Conservation (phyloP, 2,329 filamentous ascomycete genomes). For the Cladosporium sp. region DNA sequence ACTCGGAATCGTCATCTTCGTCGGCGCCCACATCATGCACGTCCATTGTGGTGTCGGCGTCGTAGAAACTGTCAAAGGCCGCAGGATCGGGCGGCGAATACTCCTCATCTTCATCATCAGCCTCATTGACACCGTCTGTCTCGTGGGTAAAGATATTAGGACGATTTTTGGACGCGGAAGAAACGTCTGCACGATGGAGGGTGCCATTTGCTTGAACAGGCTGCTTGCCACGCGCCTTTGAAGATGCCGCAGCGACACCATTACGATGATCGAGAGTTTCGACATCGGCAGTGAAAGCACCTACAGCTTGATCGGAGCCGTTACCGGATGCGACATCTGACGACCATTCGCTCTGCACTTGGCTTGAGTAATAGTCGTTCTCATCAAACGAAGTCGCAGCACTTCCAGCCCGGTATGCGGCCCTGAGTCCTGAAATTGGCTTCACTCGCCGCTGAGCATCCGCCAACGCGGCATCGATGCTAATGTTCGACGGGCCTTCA, state of each 20-base stretch:
- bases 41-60: slow-evolving; percentile 13
- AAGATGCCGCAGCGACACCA: slow-evolving; percentile 1
- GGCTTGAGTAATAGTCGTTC: slow-evolving; percentile 93
- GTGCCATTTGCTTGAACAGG: slow-evolving; percentile 12
- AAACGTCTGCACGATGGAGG: neutral
- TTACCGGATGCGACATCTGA: slow-evolving; percentile 40
- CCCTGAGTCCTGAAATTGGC: slow-evolving; percentile 54
- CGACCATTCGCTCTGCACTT: slow-evolving; percentile 66
- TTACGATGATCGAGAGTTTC: slow-evolving; percentile 16
- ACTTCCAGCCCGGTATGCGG: slow-evolving; percentile 53
- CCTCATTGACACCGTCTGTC: slow-evolving; percentile 20
- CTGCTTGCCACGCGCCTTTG: slow-evolving; percentile 15
- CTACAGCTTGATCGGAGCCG: slow-evolving; percentile 41
- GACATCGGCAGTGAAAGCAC: slow-evolving; percentile 25
- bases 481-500: slow-evolving; percentile 39
- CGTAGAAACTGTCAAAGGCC: slow-evolving; percentile 17
- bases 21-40: slow-evolving; percentile 14
- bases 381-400: slow-evolving; percentile 72
- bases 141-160: slow-evolving; percentile 11
- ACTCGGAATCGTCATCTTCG: slow-evolving; percentile 29
- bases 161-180: slow-evolving; percentile 11
- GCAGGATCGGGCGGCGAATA: slow-evolving; percentile 28
- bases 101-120: slow-evolving; percentile 27
- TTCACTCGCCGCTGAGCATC: slow-evolving; percentile 68
- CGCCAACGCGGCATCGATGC: slow-evolving; percentile 38